phyloP scores from a whole-genome alignment of 2,329 filamentous ascomycete genomes.

The Cercospora sp. region DNA sequence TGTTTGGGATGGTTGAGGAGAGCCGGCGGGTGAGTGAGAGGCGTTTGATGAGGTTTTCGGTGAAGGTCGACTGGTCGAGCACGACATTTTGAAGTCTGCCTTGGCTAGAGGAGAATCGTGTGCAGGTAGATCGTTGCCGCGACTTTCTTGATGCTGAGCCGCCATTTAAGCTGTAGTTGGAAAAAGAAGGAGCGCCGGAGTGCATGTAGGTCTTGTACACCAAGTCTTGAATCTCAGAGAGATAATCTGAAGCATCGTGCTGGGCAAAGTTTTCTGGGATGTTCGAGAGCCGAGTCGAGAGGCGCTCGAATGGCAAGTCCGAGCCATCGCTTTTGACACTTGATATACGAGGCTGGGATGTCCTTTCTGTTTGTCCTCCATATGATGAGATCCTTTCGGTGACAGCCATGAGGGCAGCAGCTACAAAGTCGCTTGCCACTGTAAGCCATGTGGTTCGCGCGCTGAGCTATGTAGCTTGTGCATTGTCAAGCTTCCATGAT shows the following conservation, averaged over 20 bases:
- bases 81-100: not conserved
- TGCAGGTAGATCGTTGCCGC: not conserved
- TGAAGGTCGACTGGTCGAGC: slow-evolving; percentile 16
- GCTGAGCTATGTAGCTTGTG: not conserved
- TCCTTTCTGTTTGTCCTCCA: not conserved
- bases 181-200: not conserved
- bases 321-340: not conserved
- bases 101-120: not conserved
- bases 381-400: not conserved
- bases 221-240: slow-evolving; percentile 73
- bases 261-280: slow-evolving; percentile 62
- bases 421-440: not conserved
- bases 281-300: not conserved
- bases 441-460: not conserved
- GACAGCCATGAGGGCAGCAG: not conserved
- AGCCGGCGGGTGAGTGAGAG: slow-evolving; percentile 11
- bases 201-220: slow-evolving; percentile 49
- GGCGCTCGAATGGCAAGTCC: not conserved
- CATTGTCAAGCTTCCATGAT: not conserved
- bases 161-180: not conserved
- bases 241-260: slow-evolving; percentile 78
- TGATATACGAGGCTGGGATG: not conserved
- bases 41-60: slow-evolving; percentile 16
- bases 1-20: slow-evolving; percentile 10
- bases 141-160: not conserved